phyloP scores from a whole-genome alignment of 2,329 filamentous ascomycete species.

The Aspergillus transmontanensis region DNA sequence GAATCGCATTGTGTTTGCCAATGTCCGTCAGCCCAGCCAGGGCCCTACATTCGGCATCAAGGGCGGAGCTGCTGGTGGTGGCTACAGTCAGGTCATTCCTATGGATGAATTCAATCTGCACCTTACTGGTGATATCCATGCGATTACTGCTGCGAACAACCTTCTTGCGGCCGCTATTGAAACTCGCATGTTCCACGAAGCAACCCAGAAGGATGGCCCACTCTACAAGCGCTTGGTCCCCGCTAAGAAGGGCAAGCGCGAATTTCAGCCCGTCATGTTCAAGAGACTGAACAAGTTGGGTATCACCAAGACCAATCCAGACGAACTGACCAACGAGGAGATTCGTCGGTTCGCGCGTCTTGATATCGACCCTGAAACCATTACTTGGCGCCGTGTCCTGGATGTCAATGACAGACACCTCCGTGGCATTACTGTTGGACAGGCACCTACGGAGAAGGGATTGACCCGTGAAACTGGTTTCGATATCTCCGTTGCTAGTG shows the following conservation, averaged over 20 bases:
- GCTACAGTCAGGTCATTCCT: conserved; percentile 98
- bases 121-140: conserved; percentile 95
- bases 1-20: conserved; percentile 86
- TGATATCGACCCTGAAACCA: conserved; percentile 94
- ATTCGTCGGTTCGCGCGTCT: conserved; percentile 85
- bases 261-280: conserved; percentile 89
- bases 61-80: conserved; percentile 93
- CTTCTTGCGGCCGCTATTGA: conserved; percentile 94
- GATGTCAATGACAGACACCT: conserved; percentile 97
- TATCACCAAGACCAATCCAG: conserved; percentile 90
- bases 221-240: conserved; percentile 88
- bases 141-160: conserved; percentile 96
- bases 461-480: conserved; percentile 88
- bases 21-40: conserved; percentile 94
- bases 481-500: conserved; percentile 95
- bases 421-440: conserved; percentile 83
- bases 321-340: conserved; percentile 88
- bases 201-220: conserved; percentile 86
- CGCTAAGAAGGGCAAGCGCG: conserved; percentile 82
- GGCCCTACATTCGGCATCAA: conserved; percentile 99
- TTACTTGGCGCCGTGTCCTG: conserved; percentile 93
- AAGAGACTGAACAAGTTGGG: conserved; percentile 92
- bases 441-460: conserved; percentile 87
- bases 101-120: conserved; percentile 99
- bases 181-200: conserved; percentile 97